These are phyloP conservation scores for Stachybotrys elegans DNA, from an alignment of 2,329 filamentous ascomycete species.

Conservation along the genomic window DNA sequence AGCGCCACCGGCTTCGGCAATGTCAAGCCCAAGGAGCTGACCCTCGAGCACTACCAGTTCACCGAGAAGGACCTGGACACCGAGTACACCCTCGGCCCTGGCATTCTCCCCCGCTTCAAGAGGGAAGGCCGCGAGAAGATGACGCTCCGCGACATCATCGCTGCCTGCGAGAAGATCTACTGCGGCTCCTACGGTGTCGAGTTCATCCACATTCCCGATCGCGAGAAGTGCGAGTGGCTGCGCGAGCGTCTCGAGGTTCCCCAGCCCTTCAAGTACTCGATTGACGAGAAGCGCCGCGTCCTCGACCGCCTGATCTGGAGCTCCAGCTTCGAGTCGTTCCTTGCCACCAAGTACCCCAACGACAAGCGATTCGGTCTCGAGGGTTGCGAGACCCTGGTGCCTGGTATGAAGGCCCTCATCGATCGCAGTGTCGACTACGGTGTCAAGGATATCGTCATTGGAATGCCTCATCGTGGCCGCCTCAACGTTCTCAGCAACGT, in stretches of 20 bases:
- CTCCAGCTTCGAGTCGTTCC: slow-evolving; percentile 93
- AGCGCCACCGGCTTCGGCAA: slow-evolving; percentile 72
- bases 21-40: slow-evolving; percentile 84
- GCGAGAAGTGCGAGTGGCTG: slow-evolving; percentile 97
- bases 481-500: slow-evolving; percentile 98
- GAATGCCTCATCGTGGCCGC: slow-evolving; percentile 98
- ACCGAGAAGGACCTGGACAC: slow-evolving; percentile 89
- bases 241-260: slow-evolving; percentile 92
- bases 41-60: slow-evolving; percentile 91
- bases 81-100: slow-evolving; percentile 87
- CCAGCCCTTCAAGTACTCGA: slow-evolving; percentile 91
- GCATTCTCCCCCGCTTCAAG: slow-evolving; percentile 92
- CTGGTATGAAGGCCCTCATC: slow-evolving; percentile 98
- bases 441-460: slow-evolving; percentile 98
- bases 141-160: slow-evolving; percentile 92
- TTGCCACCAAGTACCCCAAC: slow-evolving; percentile 97
- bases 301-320: slow-evolving; percentile 98
- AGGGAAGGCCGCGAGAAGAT: slow-evolving; percentile 87
- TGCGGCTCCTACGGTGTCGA: slow-evolving; percentile 96
- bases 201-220: slow-evolving; percentile 97
- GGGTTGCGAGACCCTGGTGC: slow-evolving; percentile 93
- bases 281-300: slow-evolving; percentile 97
- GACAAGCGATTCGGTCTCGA: slow-evolving; percentile 99
- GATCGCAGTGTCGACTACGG: slow-evolving; percentile 98
- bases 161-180: slow-evolving; percentile 90